Conservation (phyloP, 108 stramenopile species). For the Stephanodiscus minutulus region DNA sequence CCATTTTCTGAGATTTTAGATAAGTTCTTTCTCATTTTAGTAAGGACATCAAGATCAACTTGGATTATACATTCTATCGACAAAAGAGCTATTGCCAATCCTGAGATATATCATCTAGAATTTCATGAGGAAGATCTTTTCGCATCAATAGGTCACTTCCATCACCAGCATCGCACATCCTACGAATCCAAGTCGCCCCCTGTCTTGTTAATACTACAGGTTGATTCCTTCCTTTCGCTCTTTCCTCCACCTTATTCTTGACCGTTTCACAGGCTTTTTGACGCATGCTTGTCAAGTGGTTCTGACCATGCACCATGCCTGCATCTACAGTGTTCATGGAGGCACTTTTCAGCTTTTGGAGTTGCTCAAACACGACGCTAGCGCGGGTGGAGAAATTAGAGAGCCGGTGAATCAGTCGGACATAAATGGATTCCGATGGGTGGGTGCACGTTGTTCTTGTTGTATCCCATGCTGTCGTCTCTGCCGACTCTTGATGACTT, state of each 20-base stretch:
- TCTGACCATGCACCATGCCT: slow-evolving; percentile 17
- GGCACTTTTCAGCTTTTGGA: slow-evolving; percentile 24
- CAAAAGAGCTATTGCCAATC: neutral
- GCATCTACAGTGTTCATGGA: slow-evolving; percentile 1
- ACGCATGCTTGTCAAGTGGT: slow-evolving; percentile 19
- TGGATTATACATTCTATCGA: neutral
- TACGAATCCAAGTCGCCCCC: slow-evolving; percentile 45
- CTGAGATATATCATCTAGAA: neutral
- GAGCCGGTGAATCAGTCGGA: slow-evolving; percentile 27
- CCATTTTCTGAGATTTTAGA: neutral
- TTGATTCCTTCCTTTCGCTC: slow-evolving; percentile 40
- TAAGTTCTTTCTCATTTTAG: neutral
- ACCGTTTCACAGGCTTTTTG: slow-evolving; percentile 36
- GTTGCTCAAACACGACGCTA: slow-evolving; percentile 13
- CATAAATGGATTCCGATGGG: slow-evolving; percentile 45
- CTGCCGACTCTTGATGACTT: slow-evolving; percentile 1
- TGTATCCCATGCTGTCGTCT: slow-evolving; percentile 5
- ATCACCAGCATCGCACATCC: slow-evolving; percentile 30
- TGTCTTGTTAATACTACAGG: slow-evolving; percentile 42
- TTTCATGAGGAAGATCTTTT: neutral
- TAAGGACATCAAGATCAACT: neutral
- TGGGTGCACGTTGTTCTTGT: slow-evolving; percentile 26
- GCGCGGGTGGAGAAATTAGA: slow-evolving; percentile 18
- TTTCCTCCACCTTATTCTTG: slow-evolving; percentile 41
- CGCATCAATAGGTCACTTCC: neutral